A percentile compares a stretch with the other conserved stretches of the same genome.
phyloP scores from a whole-genome alignment of 1,139 yeast genomes.

The Pichia terricola region DNA sequence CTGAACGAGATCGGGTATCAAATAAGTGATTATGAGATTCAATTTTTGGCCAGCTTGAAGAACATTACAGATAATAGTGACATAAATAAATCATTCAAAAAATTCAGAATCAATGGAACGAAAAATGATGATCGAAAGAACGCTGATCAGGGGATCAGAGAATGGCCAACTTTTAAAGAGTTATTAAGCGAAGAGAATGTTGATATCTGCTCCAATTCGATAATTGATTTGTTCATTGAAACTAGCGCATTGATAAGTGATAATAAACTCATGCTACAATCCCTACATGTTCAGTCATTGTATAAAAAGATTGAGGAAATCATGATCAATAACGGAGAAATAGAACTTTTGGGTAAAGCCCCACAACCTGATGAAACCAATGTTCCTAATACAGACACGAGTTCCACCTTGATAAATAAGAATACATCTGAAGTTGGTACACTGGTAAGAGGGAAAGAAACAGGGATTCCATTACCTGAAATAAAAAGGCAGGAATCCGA shows the following conservation, averaged over 20 bases:
- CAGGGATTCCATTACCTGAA: too few relatives aligned
- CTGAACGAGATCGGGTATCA: slow-evolving; percentile 15
- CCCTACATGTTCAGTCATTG: slow-evolving; percentile 36
- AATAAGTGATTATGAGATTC: slow-evolving; percentile 1
- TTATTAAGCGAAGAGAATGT: slow-evolving; percentile 14
- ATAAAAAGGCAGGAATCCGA: too few relatives aligned
- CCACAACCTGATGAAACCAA: background rate
- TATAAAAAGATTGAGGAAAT: slow-evolving; percentile 1
- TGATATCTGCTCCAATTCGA: slow-evolving; percentile 36
- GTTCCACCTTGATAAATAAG: too few relatives aligned
- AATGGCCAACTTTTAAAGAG: slow-evolving; percentile 24
- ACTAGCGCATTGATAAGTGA: slow-evolving; percentile 53
- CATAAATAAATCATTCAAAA: slow-evolving; percentile 4
- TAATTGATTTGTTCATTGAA: slow-evolving; percentile 52
- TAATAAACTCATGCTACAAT: slow-evolving; percentile 52
- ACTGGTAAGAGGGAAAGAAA: too few relatives aligned
- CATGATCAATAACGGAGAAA: background rate
- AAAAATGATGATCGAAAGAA: background rate
- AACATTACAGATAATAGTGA: slow-evolving; percentile 6
- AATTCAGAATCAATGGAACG: slow-evolving; percentile 3
- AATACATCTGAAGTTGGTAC: too few relatives aligned
- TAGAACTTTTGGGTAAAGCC: background rate
- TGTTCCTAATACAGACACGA: too few relatives aligned
- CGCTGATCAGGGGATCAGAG: slow-evolving; percentile 1
- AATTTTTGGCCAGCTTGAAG: too few relatives aligned